Evolutionary conservation across 768 basidiomycete genomes (phyloP), one percentile per base, ranked within the genome.

Genomic region (Botryobasidium botryosum): DNA sequence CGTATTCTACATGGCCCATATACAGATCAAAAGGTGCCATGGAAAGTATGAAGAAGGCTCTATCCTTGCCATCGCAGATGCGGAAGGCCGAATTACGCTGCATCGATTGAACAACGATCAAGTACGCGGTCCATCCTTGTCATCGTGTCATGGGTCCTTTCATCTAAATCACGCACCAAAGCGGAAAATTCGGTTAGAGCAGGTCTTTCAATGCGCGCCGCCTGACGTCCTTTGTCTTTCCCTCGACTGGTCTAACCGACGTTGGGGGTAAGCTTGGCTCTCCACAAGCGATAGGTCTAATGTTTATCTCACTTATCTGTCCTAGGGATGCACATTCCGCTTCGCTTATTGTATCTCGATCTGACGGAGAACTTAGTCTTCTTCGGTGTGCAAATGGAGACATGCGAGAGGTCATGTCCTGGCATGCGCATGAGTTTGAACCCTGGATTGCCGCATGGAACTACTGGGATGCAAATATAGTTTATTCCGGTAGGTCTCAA

Each of bases 381-480:
- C 62, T 82, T 20, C 65, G 57, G 28, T 68, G 70, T 8, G 61
- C 61, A n/a, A 65, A 72, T 5, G 61, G 64, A 1, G 62, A 65
- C 12, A 57, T 83, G 23, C 43, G 55, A 1, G 57, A 79, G 3
- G 62, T 63, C 4, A 61, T 71, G 21, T 68, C 67, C 2, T 97
- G 90, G 90, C 66, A 74, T 47, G 91, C 85, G 1, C 94, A 97
- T 53, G 85, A 90, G 46, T 76, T 77, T 54, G 94, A 99, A 57
- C 82, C 91, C 0, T 99, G 94, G 94, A 74, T 87, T 40, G 76
- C 81, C 1, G 76, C 82, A 1, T 97, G 87, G 79, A 73, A 96
- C 54, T 77, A 80, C 51, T 92, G 87, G 83, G 64, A 90, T 48
- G 64, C 67, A 1, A 74, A 76, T 53, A 59, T 84, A 28, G 65